Percentiles rank a stretch among this genome's conserved stretches.
Evolutionary conservation across 192 early-diverging fungal species (phyloP).

Genomic region (Coemansia pectinata): DNA sequence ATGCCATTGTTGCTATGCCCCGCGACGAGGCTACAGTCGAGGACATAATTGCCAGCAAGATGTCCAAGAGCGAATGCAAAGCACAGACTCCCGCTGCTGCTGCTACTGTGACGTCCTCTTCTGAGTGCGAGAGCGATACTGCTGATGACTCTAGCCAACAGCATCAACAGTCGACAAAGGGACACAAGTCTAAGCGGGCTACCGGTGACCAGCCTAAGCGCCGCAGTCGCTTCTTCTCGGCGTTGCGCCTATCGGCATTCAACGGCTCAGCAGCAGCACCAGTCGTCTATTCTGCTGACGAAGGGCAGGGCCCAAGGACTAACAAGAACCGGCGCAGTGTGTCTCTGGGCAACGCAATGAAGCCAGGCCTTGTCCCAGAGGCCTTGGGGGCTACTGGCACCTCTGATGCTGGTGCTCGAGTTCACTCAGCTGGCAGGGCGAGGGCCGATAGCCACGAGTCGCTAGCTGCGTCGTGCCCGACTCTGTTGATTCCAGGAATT

Average conservation of each 20-base stretch:
- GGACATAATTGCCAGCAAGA: slow-evolving; percentile 45
- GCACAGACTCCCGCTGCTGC: not conserved
- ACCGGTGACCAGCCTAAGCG: slow-evolving; percentile 24
- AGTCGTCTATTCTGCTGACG: not conserved
- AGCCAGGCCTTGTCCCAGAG: not conserved
- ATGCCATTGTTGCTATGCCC: slow-evolving; percentile 29
- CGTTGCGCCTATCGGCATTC: slow-evolving; percentile 23
- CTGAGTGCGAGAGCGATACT: not conserved
- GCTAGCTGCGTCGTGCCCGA: slow-evolving; percentile 32
- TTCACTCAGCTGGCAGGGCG: not conserved
- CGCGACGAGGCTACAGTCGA: slow-evolving; percentile 36
- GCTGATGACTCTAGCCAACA: not conserved
- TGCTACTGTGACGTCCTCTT: not conserved
- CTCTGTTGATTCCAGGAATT: slow-evolving; percentile 12
- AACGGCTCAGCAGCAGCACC: not conserved
- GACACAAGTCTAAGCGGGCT: not conserved
- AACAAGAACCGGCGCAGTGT: slow-evolving; percentile 35
- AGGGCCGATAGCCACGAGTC: slow-evolving; percentile 22
- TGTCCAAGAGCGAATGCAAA: slow-evolving; percentile 7
- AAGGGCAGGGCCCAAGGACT: not conserved
- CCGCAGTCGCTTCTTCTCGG: slow-evolving; percentile 41
- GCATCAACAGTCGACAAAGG: not conserved
- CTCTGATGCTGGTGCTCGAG: not conserved
- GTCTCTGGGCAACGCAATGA: slow-evolving; percentile 26
- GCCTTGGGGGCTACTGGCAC: not conserved